Evolutionary conservation across 176 grass and related monocot species (phyloP), one percentile per base, ranked within the genome.

Genomic region (Eragrostis nindensis): DNA sequence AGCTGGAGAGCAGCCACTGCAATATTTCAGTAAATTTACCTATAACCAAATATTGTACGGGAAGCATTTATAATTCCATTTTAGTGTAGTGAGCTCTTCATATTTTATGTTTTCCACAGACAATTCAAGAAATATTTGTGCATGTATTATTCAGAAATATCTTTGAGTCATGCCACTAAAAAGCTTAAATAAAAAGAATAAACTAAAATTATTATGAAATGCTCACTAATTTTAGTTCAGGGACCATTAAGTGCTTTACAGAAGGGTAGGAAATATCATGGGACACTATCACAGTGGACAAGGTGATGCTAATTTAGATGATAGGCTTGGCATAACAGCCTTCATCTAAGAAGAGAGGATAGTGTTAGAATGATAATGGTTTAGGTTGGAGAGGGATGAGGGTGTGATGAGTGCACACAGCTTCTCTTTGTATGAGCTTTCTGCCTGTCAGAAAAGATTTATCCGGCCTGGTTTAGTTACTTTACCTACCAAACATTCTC

Each of bases 91-190:
- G n/a, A n/a, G n/a, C n/a, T n/a, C n/a, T n/a, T n/a, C n/a, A n/a
- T n/a, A 14, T 36, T 36, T 36, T 36, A 36, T 59, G n/a, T 42
- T 74, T 59, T 56, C 32, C 22, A 42, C 56, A 79, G 48, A 17
- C 2, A 4, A 17, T 50, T 17, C 48, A 50, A 13, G 32, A 36
- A 36, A 36, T 36, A 36, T 36, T 36, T 36, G 32, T 36, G 32
- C 32, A 36, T 36, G 32, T 36, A 36, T 4, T 36, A 36, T 36
- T 36, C 12, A 50, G 50, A 53, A 19, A 53, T 56, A 75, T 24
- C 43, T 68, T 68, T 36, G 54, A 54, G n/a, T n/a, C 77, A 68
- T 80, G n/a, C n/a, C n/a, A 27, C 49, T 26, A 26, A 6, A 47
- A 73, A 21, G 8, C 17, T 52, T 52, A 12, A 27, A 1, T 3